These are phyloP conservation scores for Zarea fungicola DNA, from an alignment of 2,329 filamentous ascomycete species.

Conservation along the genomic window DNA sequence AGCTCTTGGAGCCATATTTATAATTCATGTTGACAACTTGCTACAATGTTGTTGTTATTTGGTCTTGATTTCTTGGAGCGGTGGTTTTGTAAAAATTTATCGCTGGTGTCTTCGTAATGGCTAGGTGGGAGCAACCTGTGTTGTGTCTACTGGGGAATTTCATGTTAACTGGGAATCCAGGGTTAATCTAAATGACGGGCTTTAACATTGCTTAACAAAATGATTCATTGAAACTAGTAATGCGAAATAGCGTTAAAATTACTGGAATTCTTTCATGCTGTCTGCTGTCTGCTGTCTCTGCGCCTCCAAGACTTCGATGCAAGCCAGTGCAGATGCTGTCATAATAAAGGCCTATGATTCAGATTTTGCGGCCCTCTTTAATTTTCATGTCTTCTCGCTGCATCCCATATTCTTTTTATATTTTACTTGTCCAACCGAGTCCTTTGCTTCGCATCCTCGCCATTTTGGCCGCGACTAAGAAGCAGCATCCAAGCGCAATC, in stretches of 20 bases:
- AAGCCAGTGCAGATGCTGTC: too few relatives aligned
- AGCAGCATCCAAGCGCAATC: slow-evolving; percentile 35
- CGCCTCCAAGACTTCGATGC: too few relatives aligned
- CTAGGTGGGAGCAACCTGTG: not conserved
- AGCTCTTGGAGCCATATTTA: slow-evolving; percentile 4
- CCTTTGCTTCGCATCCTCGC: slow-evolving; percentile 34
- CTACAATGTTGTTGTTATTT: slow-evolving; percentile 12
- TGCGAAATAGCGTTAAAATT: too few relatives aligned
- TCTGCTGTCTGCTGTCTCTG: too few relatives aligned
- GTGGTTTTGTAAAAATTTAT: slow-evolving; percentile 11
- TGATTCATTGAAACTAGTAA: too few relatives aligned
- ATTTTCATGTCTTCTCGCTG: too few relatives aligned
- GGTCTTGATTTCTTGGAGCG: slow-evolving; percentile 13
- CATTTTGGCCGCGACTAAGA: slow-evolving; percentile 34
- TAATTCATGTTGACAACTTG: slow-evolving; percentile 10
- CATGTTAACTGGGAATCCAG: too few relatives aligned
- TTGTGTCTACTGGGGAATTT: not conserved
- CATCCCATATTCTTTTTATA: slow-evolving; percentile 19
- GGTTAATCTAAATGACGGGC: too few relatives aligned
- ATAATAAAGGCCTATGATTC: too few relatives aligned
- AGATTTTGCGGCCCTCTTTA: too few relatives aligned
- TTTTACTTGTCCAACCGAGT: slow-evolving; percentile 35
- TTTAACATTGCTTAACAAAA: too few relatives aligned
- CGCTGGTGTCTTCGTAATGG: slow-evolving; percentile 1
- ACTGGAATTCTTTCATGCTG: too few relatives aligned